phyloP scores from a whole-genome alignment of 176 grass and related monocot species.

The Tuctoria greenei region DNA sequence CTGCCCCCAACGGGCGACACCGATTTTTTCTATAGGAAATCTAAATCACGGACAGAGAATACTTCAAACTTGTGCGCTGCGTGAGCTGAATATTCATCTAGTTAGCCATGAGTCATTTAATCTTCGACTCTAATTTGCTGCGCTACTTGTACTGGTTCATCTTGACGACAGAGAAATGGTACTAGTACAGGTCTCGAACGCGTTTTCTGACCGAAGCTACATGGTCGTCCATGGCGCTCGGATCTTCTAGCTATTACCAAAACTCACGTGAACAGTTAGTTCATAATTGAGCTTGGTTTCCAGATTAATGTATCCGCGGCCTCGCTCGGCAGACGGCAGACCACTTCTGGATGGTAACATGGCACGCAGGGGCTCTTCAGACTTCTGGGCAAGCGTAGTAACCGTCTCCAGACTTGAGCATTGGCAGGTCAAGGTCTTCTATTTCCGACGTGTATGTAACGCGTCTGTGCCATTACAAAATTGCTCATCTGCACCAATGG shows the following conservation, averaged over 20 bases:
- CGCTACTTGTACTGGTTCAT: slow-evolving; percentile 2
- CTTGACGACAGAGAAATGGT: slow-evolving; percentile 5
- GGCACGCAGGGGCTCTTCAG: not conserved
- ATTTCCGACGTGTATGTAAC: slow-evolving; percentile 50
- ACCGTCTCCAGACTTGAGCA: slow-evolving; percentile 18
- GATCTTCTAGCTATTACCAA: slow-evolving; percentile 36
- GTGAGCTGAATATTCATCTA: not conserved
- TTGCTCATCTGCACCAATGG: not conserved
- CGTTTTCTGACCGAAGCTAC: slow-evolving; percentile 28
- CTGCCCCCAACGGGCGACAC: slow-evolving; percentile 17
- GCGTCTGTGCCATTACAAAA: slow-evolving; percentile 29
- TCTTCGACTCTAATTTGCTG: not conserved
- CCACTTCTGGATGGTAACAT: slow-evolving; percentile 10
- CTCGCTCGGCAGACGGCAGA: not conserved
- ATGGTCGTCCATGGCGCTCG: not conserved
- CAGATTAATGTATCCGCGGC: not conserved
- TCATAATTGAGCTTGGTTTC: not conserved
- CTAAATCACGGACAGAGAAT: not conserved
- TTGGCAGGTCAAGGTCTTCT: slow-evolving; percentile 43
- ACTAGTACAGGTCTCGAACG: slow-evolving; percentile 13
- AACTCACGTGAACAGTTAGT: not conserved
- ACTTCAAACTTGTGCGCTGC: slow-evolving; percentile 10
- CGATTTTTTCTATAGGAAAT: slow-evolving; percentile 19
- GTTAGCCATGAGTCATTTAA: not conserved
- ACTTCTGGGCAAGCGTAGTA: not conserved